Conservation (phyloP, 192 early-diverging fungal genomes). For the Coemansia sp. region DNA sequence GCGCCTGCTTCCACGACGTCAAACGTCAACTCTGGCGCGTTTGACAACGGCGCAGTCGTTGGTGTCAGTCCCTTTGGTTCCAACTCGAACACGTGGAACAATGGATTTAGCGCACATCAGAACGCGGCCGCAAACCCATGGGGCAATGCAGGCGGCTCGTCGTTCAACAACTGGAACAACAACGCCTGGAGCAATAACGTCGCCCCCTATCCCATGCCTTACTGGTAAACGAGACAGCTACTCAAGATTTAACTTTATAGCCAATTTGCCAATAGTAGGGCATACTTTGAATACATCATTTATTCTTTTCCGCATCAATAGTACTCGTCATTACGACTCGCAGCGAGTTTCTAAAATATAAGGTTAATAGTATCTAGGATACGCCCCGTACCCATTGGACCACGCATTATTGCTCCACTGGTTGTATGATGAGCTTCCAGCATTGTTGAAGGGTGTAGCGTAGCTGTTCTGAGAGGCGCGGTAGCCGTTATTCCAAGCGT, state of each 20-base stretch:
- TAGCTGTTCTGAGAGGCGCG: constrained; percentile 22
- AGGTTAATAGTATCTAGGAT: constrained; percentile 20
- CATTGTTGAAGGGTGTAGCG: constrained; percentile 18
- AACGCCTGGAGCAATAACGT: constrained; percentile 55
- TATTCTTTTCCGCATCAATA: not conserved
- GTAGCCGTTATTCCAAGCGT: constrained; percentile 36
- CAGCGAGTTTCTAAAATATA: not conserved
- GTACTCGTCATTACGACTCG: not conserved
- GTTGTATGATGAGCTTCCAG: constrained; percentile 26
- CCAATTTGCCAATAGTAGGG: not conserved
- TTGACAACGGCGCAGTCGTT: constrained; percentile 40
- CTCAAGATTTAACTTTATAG: not conserved
- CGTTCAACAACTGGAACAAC: constrained; percentile 59
- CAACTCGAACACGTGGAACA: constrained; percentile 50
- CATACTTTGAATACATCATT: not conserved
- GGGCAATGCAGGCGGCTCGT: constrained; percentile 51
- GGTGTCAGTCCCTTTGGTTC: constrained; percentile 45
- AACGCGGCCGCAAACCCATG: constrained; percentile 46
- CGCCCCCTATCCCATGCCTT: constrained; percentile 35
- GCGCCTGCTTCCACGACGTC: constrained; percentile 32
- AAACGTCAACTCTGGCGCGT: constrained; percentile 51
- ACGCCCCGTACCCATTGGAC: constrained; percentile 24
- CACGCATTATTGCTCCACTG: constrained; percentile 45
- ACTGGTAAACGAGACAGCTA: constrained; percentile 29
- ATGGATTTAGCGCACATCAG: constrained; percentile 50